Conservation (phyloP, 805 yeast genomes). For the Candida jianshihensis region DNA sequence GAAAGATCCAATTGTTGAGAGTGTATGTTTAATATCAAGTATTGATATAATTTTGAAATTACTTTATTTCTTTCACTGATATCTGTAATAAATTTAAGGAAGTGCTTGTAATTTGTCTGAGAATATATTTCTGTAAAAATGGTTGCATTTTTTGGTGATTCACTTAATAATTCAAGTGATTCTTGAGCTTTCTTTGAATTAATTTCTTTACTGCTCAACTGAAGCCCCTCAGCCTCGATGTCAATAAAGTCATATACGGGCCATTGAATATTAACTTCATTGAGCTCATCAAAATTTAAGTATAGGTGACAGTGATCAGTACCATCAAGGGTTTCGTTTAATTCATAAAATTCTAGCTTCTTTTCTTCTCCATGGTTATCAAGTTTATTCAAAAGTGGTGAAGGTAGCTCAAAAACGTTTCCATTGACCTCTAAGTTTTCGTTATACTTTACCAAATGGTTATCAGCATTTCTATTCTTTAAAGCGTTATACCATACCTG, state of each 20-base stretch:
- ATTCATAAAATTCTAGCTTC: conserved; percentile 22
- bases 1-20: conserved; percentile 16
- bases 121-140: conserved; percentile 19
- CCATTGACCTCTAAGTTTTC: conserved; percentile 13
- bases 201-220: conserved; percentile 18
- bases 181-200: conserved; percentile 19
- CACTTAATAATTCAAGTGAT: conserved; percentile 17
- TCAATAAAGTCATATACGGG: conserved; percentile 17
- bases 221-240: conserved; percentile 1
- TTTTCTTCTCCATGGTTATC: no score
- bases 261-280: conserved; percentile 9
- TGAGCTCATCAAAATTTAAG: conserved; percentile 14
- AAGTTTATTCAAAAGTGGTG: conserved; percentile 21
- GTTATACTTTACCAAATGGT: conserved; percentile 17
- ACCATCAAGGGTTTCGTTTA: conserved; percentile 5
- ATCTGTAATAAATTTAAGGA: conserved; percentile 13
- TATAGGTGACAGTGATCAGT: conserved; percentile 26
- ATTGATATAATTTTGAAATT: conserved; percentile 9
- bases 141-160: conserved; percentile 24
- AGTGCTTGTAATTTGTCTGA: conserved; percentile 16
- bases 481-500: conserved; percentile 24
- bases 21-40: conserved; percentile 11
- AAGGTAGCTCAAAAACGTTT: conserved; percentile 21
- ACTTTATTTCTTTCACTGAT: conserved; percentile 13
- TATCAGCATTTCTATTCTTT: conserved; percentile 2